Percentiles rank a stretch among this genome's conserved stretches.
These are phyloP conservation scores for Naegleria fowleri DNA, from an alignment of 208 protist genomes.

Conservation along the genomic window DNA sequence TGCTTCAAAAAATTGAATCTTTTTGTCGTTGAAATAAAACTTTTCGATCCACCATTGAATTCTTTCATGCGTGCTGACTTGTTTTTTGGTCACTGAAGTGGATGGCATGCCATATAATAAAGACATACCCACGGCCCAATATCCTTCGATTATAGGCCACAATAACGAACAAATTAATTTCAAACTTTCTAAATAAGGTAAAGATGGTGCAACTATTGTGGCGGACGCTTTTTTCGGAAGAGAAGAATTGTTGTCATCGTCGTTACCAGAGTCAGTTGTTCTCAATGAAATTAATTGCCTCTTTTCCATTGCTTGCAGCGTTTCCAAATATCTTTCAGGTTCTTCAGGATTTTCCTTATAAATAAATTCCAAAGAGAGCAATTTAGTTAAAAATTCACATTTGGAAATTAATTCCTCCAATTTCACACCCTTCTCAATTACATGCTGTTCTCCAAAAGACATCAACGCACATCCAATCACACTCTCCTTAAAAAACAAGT, in stretches of 20 bases:
- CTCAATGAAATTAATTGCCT: not conserved
- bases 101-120: not conserved
- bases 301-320: not conserved
- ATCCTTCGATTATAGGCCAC: conserved; percentile 17
- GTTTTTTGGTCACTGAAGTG: not conserved
- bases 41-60: conserved; percentile 4
- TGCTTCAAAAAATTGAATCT: not conserved
- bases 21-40: not conserved
- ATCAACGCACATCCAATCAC: not conserved
- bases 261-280: no score
- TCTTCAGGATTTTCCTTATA: not conserved
- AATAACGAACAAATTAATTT: not conserved
- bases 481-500: not conserved
- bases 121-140: not conserved
- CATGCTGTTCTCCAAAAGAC: not conserved
- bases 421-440: not conserved
- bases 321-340: not conserved
- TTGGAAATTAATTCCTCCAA: not conserved
- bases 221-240: no score
- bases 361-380: not conserved
- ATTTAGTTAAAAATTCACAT: not conserved
- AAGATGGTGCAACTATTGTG: no score
- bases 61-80: not conserved
- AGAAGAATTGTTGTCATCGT: no score
- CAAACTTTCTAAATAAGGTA: not conserved